Conservation (phyloP, 108 stramenopile genomes). For the Seminavis robusta region DNA sequence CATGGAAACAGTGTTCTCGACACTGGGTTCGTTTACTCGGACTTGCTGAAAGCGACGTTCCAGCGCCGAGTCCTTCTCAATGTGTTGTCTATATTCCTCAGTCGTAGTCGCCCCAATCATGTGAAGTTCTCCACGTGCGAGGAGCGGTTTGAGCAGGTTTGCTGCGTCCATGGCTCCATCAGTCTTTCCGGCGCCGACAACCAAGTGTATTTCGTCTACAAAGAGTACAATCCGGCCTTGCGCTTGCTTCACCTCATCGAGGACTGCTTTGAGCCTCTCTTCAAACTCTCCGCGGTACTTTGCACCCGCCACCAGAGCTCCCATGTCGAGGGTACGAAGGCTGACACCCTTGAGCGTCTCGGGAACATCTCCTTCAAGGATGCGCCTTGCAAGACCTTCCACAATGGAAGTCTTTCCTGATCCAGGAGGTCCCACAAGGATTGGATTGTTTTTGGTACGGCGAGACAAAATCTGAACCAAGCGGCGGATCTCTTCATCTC, state of each 20-base stretch:
- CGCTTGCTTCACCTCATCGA: conserved; percentile 91
- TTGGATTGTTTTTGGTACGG: conserved; percentile 96
- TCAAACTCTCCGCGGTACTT: conserved; percentile 99
- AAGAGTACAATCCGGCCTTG: conserved; percentile 92
- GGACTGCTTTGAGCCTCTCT: conserved; percentile 91
- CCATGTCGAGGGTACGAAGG: conserved; percentile 93
- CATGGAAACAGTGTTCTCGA: conserved; percentile 93
- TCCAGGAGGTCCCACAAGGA: conserved; percentile 92
- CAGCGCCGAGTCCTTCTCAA: conserved; percentile 96
- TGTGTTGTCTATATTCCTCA: conserved; percentile 92
- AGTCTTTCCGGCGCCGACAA: conserved; percentile 92
- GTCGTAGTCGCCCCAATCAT: conserved; percentile 98
- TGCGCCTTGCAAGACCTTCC: conserved; percentile 93
- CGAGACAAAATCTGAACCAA: conserved; percentile 92
- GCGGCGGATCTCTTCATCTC: conserved; percentile 94
- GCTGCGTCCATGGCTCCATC: conserved; percentile 97
- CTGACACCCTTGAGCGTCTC: conserved; percentile 83
- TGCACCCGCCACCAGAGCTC: conserved; percentile 94
- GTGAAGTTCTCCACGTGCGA: conserved; percentile 94
- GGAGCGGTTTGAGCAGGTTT: conserved; percentile 96
- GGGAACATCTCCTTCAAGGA: conserved; percentile 93
- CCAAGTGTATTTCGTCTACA: conserved; percentile 97
- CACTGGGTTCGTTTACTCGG: conserved; percentile 81
- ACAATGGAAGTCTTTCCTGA: conserved; percentile 97
- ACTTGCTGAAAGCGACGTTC: conserved; percentile 97